Base-by-base conservation (phyloP, 2,329 filamentous ascomycete genomes). In the Sporothrix euskadiensis region DNA sequence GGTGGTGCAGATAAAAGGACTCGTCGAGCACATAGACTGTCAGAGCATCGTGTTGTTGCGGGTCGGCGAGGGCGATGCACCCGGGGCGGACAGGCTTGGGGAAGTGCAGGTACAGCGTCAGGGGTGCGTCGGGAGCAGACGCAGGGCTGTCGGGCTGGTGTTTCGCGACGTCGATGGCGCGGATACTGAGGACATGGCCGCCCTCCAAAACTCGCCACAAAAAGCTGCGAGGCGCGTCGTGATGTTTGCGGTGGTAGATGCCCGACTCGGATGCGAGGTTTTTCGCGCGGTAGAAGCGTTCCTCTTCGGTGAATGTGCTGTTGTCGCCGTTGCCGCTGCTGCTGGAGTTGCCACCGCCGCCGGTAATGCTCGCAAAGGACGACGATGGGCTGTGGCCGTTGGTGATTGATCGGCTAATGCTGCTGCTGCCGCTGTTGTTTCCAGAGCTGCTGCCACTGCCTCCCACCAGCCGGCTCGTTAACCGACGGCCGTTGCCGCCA, bases 161-260 rank as follows among this genome's bases (percentile, higher is more conserved):
- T 83, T 88, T 94, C 80, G 89, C 91, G 76, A 98, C 83, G 82
- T 99, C 96, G 74, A 93, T 89, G 56, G 90, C 90, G 79, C 93
- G 92, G 69, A 99, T 86, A 82, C 96, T 95, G 77, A 99, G 86
- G 75, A 94, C 85, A 77, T 88, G 92, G 79, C 90, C 89, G 78
- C 93, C 90, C 79, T 97, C 92, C 75, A 98, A 83, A 54, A 98
- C 87, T 77, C 95, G 89, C 96, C 96, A 99, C 66, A 97, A 87
- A 80, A 98, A 97, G 81, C 89, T 93, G 79, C 92, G 90, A 54
- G 96, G 96, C 76, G 91, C 90, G 76, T 88, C 85, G 79, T 92
- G 89, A 81, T 91, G 88, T 81, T 88, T 88, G 72, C 96, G 90
- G 82, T 97, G 94, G 84, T 93, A 97, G 73, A 98, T 87, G 2